phyloP scores from a whole-genome alignment of 2,329 filamentous ascomycete species.

The Epichloe festucae region DNA sequence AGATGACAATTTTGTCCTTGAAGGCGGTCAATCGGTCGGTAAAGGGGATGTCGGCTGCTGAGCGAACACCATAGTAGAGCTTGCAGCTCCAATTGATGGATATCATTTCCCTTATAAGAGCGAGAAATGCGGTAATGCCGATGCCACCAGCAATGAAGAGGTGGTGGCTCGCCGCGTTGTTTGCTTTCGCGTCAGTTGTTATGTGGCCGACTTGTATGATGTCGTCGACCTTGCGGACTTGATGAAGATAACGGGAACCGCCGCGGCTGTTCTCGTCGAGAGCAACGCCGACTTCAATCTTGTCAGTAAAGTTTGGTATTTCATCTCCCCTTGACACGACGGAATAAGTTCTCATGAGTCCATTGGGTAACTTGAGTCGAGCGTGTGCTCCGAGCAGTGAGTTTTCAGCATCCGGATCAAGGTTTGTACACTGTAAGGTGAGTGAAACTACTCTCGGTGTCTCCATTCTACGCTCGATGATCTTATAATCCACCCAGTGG shows the following conservation, averaged over 20 bases:
- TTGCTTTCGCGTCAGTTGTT: slow-evolving; percentile 33
- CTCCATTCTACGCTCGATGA: slow-evolving; percentile 37
- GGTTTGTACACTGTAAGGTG: slow-evolving; percentile 32
- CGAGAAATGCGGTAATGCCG: slow-evolving; percentile 52
- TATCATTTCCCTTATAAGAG: slow-evolving; percentile 28
- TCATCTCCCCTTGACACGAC: slow-evolving; percentile 28
- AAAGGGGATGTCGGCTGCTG: slow-evolving; percentile 41
- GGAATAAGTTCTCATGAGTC: slow-evolving; percentile 46
- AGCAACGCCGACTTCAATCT: slow-evolving; percentile 45
- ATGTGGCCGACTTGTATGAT: slow-evolving; percentile 37
- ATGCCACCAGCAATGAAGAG: slow-evolving; percentile 53
- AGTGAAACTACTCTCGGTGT: slow-evolving; percentile 39
- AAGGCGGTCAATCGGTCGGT: slow-evolving; percentile 30
- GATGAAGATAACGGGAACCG: slow-evolving; percentile 48
- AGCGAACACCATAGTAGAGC: slow-evolving; percentile 47
- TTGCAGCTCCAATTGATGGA: slow-evolving; percentile 35
- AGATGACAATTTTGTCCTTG: slow-evolving; percentile 31
- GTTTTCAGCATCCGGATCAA: slow-evolving; percentile 22
- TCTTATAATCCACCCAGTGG: slow-evolving; percentile 31
- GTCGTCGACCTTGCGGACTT: slow-evolving; percentile 32
- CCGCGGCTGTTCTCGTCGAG: slow-evolving; percentile 42
- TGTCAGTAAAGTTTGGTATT: slow-evolving; percentile 22
- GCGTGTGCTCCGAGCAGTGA: slow-evolving; percentile 37
- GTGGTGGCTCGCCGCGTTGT: slow-evolving; percentile 38
- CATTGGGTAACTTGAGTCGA: slow-evolving; percentile 41